Percentiles rank a stretch among this genome's conserved stretches.
phyloP scores from a whole-genome alignment of 352 stramenopile species.

The Lagenidium sp. region DNA sequence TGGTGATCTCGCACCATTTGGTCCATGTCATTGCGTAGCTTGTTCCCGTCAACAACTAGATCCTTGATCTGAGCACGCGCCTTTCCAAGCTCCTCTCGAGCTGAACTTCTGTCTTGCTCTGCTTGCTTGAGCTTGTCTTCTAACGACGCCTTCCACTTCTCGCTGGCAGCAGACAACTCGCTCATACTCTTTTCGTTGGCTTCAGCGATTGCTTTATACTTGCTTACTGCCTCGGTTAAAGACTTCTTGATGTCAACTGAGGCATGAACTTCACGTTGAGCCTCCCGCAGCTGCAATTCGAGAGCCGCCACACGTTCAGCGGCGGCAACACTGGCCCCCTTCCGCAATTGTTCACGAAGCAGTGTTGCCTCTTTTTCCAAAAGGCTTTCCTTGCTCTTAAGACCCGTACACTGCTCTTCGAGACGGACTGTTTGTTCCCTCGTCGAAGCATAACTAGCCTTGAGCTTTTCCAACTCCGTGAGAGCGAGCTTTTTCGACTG shows the following conservation, averaged over 20 bases:
- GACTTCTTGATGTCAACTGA: conserved; percentile 50
- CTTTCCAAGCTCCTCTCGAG: conserved; percentile 37
- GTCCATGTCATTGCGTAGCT: conserved; percentile 61
- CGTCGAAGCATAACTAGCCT: conserved; percentile 19
- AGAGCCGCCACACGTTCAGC: conserved; percentile 49
- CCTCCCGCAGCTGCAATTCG: conserved; percentile 50
- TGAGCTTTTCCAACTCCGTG: conserved; percentile 26
- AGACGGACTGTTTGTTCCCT: conserved; percentile 39
- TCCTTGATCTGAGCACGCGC: conserved; percentile 42
- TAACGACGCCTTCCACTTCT: conserved; percentile 49
- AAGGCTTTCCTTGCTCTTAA: conserved; percentile 29
- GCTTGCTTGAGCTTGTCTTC: conserved; percentile 36
- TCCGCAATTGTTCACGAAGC: conserved; percentile 47
- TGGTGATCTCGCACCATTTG: conserved; percentile 25
- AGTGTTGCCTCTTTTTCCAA: conserved; percentile 52
- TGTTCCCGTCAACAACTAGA: conserved; percentile 47
- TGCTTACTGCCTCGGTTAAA: conserved; percentile 43
- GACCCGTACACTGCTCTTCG: conserved; percentile 37
- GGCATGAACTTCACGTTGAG: conserved; percentile 47
- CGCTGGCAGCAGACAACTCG: conserved; percentile 49
- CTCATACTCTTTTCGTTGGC: conserved; percentile 60
- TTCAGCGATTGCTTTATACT: conserved; percentile 73
- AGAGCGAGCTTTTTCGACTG: conserved; percentile 50
- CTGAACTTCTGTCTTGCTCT: conserved; percentile 23
- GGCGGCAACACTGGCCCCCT: conserved; percentile 46